These are phyloP conservation scores for Nakazawaea ernobii DNA, from an alignment of 805 yeast genomes.

Conservation along the genomic window DNA sequence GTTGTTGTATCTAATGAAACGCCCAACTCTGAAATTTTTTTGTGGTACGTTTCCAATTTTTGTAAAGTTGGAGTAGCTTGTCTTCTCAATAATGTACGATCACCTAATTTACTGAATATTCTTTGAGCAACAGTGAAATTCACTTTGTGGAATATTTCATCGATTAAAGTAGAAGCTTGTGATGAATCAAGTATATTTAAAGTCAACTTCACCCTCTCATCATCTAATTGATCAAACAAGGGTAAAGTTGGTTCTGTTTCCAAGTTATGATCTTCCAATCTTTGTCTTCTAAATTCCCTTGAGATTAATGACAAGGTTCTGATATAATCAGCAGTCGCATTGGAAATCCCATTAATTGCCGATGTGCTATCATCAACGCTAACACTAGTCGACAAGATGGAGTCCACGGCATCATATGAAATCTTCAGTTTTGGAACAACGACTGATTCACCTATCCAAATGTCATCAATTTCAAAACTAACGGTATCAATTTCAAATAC, in stretches of 20 bases:
- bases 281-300: slow-evolving; percentile 62
- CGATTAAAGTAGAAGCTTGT: slow-evolving; percentile 50
- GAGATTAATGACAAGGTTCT: slow-evolving; percentile 61
- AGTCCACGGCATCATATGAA: slow-evolving; percentile 49
- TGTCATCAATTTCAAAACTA: slow-evolving; percentile 65
- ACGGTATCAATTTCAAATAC: slow-evolving; percentile 73
- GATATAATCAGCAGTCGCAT: slow-evolving; percentile 61
- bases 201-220: slow-evolving; percentile 68
- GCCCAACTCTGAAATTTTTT: slow-evolving; percentile 62
- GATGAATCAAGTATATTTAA: slow-evolving; percentile 67
- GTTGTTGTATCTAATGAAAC: slow-evolving; percentile 67
- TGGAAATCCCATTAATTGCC: slow-evolving; percentile 25
- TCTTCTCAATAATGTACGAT: slow-evolving; percentile 76
- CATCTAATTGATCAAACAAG: slow-evolving; percentile 76
- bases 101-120: slow-evolving; percentile 71
- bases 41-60: slow-evolving; percentile 73
- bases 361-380: slow-evolving; percentile 4
- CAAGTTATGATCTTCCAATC: slow-evolving; percentile 46
- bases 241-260: slow-evolving; percentile 51
- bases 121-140: slow-evolving; percentile 83
- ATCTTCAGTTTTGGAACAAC: slow-evolving; percentile 59
- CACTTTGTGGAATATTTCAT: slow-evolving; percentile 75
- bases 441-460: slow-evolving; percentile 70
- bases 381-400: slow-evolving; percentile 31
- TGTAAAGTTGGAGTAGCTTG: slow-evolving; percentile 80